Conservation (phyloP, 129 eudicot species). For the Oenanthe sinensis region DNA sequence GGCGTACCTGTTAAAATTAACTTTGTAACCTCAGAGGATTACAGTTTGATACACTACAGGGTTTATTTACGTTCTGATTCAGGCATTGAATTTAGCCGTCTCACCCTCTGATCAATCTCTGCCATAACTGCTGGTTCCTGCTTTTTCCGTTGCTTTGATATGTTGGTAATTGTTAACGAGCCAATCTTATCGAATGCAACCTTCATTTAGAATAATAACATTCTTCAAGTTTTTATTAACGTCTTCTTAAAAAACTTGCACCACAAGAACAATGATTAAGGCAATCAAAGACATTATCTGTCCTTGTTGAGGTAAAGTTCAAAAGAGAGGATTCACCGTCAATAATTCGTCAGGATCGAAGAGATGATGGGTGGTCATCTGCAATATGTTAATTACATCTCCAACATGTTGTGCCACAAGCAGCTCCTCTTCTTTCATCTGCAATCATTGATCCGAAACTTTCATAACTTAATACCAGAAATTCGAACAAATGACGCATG, state of each 20-base stretch:
- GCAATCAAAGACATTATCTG: neutral
- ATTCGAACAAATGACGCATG: neutral
- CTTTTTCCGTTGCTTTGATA: conserved; percentile 88
- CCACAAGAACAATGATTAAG: neutral
- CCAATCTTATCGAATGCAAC: conserved; percentile 85
- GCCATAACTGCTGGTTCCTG: conserved; percentile 98
- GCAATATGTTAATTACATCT: conserved; percentile 76
- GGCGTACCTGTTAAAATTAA: conserved; percentile 1
- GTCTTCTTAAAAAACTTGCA: neutral
- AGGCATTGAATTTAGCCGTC: conserved; percentile 58
- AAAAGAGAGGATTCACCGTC: conserved; percentile 38
- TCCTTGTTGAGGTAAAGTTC: neutral
- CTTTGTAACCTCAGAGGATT: conserved; percentile 14
- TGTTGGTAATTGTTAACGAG: conserved; percentile 63
- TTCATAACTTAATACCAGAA: neutral
- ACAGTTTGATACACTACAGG: conserved; percentile 12
- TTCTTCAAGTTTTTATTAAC: neutral
- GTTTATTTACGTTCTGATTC: conserved; percentile 18
- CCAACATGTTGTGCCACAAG: conserved; percentile 68
- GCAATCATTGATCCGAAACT: conserved; percentile 14
- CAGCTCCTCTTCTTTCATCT: conserved; percentile 94
- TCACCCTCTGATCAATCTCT: conserved; percentile 79
- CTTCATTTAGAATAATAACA: conserved; percentile 25
- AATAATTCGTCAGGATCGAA: conserved; percentile 91
- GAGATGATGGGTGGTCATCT: conserved; percentile 74